These are phyloP conservation scores for Perkinsus marinus DNA, from an alignment of 169 alveolate species.

Conservation along the genomic window DNA sequence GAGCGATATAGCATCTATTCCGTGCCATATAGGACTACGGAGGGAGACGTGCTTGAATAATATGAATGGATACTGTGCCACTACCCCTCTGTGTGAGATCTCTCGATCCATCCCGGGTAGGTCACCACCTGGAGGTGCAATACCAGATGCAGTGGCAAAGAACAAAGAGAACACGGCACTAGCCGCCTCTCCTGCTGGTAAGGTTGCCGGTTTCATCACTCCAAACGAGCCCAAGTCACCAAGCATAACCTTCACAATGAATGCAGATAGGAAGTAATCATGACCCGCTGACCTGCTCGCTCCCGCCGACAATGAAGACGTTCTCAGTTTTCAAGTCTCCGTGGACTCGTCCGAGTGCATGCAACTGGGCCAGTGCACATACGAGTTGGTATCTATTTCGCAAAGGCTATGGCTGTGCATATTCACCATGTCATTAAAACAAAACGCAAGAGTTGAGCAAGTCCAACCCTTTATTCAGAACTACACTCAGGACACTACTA, in stretches of 20 bases:
- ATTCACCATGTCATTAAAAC: no score
- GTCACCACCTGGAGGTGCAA: neutral
- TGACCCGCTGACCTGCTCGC: neutral
- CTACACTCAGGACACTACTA: no score
- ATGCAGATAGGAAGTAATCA: neutral
- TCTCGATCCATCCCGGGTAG: neutral
- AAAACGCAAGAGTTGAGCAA: no score
- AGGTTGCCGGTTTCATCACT: neutral
- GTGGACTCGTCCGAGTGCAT: neutral
- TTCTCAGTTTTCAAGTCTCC: neutral
- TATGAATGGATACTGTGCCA: neutral
- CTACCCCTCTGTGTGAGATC: neutral
- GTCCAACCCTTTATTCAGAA: no score
- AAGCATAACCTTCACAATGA: neutral
- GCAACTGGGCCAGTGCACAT: neutral
- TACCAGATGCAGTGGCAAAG: neutral
- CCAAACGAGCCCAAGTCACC: neutral
- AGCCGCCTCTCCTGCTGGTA: neutral
- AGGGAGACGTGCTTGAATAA: no score
- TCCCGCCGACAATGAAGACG: neutral
- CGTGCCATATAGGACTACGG: neutral
- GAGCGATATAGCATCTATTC: neutral
- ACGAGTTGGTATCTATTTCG: neutral
- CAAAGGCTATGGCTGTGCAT: no score
- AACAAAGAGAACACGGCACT: neutral